Evolutionary conservation across 345 rosid genomes (phyloP).

Genomic region (Camelina hispida): DNA sequence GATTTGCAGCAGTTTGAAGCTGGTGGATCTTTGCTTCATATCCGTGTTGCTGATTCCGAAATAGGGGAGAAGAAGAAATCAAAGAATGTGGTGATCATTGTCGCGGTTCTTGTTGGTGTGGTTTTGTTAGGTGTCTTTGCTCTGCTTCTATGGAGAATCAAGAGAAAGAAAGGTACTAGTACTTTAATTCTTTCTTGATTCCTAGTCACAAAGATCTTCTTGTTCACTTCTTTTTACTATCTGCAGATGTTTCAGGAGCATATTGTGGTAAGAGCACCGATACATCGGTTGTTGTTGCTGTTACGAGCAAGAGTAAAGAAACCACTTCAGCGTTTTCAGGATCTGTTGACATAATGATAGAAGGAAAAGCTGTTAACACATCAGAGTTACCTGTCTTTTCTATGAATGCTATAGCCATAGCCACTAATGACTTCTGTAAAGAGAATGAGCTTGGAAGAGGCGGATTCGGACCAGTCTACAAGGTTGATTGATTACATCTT

Average conservation of each 20-base stretch:
- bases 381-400: conserved; percentile 43
- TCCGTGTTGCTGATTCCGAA: conserved; percentile 52
- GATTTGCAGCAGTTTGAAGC: conserved; percentile 46
- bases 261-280: conserved; percentile 37
- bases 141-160: conserved; percentile 45
- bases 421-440: conserved; percentile 42
- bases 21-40: conserved; percentile 46
- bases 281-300: conserved; percentile 32
- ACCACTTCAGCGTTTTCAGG: conserved; percentile 38
- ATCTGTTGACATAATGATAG: conserved; percentile 46
- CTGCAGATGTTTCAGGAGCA: conserved; percentile 56
- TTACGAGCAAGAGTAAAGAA: conserved; percentile 39
- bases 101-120: conserved; percentile 49
- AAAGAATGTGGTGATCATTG: conserved; percentile 42
- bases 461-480: conserved; percentile 48
- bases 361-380: conserved; percentile 45
- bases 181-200: not conserved
- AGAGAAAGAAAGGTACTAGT: conserved; percentile 47
- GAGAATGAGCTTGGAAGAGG: conserved; percentile 48
- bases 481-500: conserved; percentile 28
- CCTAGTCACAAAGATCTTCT: not conserved
- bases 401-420: conserved; percentile 30
- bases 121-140: conserved; percentile 42
- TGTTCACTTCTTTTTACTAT: conserved; percentile 26
- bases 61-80: conserved; percentile 47